Evolutionary conservation across 2,329 filamentous ascomycete genomes (phyloP).

Genomic region (Pyricularia pennisetigena): DNA sequence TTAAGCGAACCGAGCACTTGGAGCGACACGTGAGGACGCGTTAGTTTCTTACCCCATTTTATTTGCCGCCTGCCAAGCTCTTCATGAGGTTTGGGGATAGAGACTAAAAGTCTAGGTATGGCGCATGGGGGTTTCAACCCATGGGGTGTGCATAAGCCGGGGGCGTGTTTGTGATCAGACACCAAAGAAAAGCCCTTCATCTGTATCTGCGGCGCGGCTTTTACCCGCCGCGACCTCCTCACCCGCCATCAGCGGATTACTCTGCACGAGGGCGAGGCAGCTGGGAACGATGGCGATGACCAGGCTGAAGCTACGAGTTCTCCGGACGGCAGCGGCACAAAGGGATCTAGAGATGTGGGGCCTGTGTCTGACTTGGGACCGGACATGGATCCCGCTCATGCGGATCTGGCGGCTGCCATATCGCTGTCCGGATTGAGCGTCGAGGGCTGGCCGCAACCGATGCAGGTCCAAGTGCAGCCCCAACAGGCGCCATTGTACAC

Average conservation of each 20-base stretch:
- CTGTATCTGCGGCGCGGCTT: constrained; percentile 32
- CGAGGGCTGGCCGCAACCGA: background rate
- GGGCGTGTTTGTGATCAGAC: constrained; percentile 18
- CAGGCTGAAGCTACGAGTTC: background rate
- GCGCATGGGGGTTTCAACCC: background rate
- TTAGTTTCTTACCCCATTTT: constrained; percentile 17
- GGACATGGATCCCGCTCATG: background rate
- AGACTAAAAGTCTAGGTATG: background rate
- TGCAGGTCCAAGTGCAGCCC: background rate
- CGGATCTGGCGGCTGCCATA: background rate
- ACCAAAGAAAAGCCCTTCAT: constrained; percentile 37
- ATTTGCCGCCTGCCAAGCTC: background rate
- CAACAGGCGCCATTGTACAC: constrained; percentile 8
- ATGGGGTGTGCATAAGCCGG: background rate
- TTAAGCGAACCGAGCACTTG: constrained; percentile 35
- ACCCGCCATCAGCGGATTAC: constrained; percentile 31
- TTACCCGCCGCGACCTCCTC: constrained; percentile 32
- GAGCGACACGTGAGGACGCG: constrained; percentile 35
- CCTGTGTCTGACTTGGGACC: background rate
- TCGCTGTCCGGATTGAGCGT: background rate
- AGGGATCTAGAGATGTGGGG: background rate
- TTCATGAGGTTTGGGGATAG: background rate
- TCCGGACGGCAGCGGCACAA: background rate
- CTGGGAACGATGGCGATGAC: constrained; percentile 4
- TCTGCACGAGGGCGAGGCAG: constrained; percentile 21